Evolutionary conservation across 2,329 filamentous ascomycete species (phyloP).

Genomic region (Truncatella angustata): DNA sequence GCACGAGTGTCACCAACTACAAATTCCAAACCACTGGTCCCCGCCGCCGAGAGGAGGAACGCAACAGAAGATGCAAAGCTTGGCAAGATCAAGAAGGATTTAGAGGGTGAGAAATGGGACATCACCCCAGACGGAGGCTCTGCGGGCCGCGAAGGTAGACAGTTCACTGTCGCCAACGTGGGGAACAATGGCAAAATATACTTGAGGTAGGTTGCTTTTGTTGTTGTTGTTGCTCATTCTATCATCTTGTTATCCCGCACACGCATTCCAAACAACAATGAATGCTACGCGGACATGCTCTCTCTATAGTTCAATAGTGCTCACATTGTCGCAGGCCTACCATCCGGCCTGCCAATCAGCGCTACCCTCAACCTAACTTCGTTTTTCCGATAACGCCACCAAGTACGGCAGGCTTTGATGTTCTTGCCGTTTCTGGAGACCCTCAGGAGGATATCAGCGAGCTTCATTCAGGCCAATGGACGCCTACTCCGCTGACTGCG

Average conservation of each 20-base stretch:
- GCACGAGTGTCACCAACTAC: conserved; percentile 20
- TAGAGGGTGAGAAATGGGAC: conserved; percentile 54
- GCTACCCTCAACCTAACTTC: conserved; percentile 60
- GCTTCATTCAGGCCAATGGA: conserved; percentile 39
- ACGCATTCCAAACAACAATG: too few species aligned
- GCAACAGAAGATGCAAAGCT: conserved; percentile 26
- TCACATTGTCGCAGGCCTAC: conserved; percentile 48
- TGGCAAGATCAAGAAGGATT: conserved; percentile 44
- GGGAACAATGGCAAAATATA: conserved; percentile 83
- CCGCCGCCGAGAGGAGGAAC: conserved; percentile 22
- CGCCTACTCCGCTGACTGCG: conserved; percentile 33
- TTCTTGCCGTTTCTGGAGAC: conserved; percentile 30
- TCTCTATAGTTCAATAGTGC: conserved; percentile 5
- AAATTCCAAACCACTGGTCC: conserved; percentile 25
- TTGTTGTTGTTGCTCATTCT: too few species aligned
- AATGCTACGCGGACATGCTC: too few species aligned
- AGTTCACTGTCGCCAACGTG: conserved; percentile 79
- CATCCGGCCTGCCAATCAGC: conserved; percentile 58
- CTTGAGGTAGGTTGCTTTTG: conserved; percentile 63
- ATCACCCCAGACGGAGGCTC: conserved; percentile 60
- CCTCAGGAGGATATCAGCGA: conserved; percentile 23
- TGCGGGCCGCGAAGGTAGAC: conserved; percentile 62
- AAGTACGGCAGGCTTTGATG: conserved; percentile 55
- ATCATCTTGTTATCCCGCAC: too few species aligned
- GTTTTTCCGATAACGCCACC: conserved; percentile 61